A percentile compares a stretch with the other conserved stretches of the same genome.
Evolutionary conservation across 1,139 yeast species (phyloP).

Genomic region (Spencermartinsiella ligniputridi): DNA sequence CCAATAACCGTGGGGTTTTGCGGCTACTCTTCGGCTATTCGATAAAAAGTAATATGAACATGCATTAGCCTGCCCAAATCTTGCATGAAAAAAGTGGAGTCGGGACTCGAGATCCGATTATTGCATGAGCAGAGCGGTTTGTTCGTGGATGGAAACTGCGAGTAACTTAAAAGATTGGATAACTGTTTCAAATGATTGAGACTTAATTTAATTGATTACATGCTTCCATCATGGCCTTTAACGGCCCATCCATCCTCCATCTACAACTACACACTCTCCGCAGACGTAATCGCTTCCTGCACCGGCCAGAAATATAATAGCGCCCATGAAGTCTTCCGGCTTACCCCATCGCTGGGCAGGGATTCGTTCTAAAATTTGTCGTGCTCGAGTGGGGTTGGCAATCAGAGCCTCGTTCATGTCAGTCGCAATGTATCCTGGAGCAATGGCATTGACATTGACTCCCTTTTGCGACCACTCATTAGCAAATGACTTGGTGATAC

Average conservation of each 20-base stretch:
- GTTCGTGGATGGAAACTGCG: no score
- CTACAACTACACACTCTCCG: constrained; percentile 49
- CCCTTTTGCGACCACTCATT: constrained; percentile 49
- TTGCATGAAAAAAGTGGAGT: no score
- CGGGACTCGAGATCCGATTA: no score
- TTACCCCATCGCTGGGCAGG: constrained; percentile 48
- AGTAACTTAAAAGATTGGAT: no score
- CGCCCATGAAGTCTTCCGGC: constrained; percentile 51
- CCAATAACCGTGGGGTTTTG: no score
- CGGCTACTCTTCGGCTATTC: no score
- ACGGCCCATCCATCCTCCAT: constrained; percentile 49
- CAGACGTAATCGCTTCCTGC: constrained; percentile 47
- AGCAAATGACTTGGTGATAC: constrained; percentile 43
- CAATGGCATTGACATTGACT: constrained; percentile 47
- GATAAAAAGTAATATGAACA: no score
- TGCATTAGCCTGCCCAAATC: no score
- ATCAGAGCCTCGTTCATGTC: constrained; percentile 41
- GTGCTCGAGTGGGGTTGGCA: constrained; percentile 31
- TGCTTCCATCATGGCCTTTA: no score
- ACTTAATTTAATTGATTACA: no score
- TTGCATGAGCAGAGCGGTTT: no score
- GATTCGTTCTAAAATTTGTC: constrained; percentile 38
- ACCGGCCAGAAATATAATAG: constrained; percentile 44
- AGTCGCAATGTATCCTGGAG: constrained; percentile 50
- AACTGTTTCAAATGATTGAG: no score